Evolutionary conservation across 2,329 filamentous ascomycete genomes (phyloP).

Genomic region (Knufia petricola): DNA sequence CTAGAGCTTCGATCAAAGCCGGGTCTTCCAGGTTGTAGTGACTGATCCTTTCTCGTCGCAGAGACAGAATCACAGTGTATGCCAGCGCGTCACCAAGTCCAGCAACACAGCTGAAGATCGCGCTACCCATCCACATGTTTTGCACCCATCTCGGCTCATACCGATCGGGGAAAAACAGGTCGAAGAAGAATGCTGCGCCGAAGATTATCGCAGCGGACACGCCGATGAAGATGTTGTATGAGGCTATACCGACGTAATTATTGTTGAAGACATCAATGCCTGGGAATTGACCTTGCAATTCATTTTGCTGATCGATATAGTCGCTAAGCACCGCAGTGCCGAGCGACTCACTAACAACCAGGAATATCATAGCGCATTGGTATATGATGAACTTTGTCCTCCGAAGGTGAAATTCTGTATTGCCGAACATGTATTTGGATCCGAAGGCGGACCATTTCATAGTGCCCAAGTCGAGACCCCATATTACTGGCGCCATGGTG

Average conservation of each 20-base stretch:
- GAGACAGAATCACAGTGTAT: constrained; percentile 43
- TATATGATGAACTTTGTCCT: constrained; percentile 52
- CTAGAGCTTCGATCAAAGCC: constrained; percentile 24
- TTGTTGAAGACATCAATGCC: constrained; percentile 43
- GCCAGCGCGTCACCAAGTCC: constrained; percentile 40
- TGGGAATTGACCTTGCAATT: constrained; percentile 33
- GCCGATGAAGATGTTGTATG: constrained; percentile 51
- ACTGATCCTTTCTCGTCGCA: constrained; percentile 36
- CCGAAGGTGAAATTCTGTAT: constrained; percentile 45
- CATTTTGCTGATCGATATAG: constrained; percentile 46
- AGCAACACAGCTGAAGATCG: constrained; percentile 40
- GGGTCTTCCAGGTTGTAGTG: constrained; percentile 28
- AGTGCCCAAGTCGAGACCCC: constrained; percentile 48
- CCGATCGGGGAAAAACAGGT: constrained; percentile 51
- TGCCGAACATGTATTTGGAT: constrained; percentile 47
- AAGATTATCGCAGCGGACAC: constrained; percentile 50
- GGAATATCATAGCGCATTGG: constrained; percentile 50
- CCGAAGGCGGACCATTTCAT: constrained; percentile 52
- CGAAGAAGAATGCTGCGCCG: constrained; percentile 52
- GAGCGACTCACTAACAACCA: constrained; percentile 47
- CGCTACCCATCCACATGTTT: constrained; percentile 46
- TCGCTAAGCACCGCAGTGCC: constrained; percentile 48
- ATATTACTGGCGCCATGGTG: constrained; percentile 40
- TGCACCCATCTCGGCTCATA: constrained; percentile 41
- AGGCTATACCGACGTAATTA: constrained; percentile 45